Base-by-base conservation (phyloP, 2,329 filamentous ascomycete genomes). In the Mycogone perniciosa region DNA sequence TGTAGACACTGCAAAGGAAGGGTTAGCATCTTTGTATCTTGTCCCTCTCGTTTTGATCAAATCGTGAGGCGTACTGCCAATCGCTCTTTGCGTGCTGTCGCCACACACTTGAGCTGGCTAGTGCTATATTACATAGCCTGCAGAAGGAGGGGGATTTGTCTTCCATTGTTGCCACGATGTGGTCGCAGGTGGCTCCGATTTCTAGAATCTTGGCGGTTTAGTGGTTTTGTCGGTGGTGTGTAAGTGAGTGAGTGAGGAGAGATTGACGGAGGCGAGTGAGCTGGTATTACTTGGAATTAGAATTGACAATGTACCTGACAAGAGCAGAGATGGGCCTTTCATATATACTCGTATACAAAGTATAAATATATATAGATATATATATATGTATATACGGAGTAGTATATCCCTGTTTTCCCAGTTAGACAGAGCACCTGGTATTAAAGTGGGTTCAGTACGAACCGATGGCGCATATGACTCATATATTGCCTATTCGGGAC, bases 81-180 rank as follows among this genome's bases (percentile, higher is more conserved):
- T 60, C 59, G 39, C 51, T 60, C 46, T 62, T 62, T 44, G 57
- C 52, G 40, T 61, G 59, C 42, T 57, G 47, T 43, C 58, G 54
- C 57, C 58, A 62, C 7, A 37, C 52, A 29, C 46, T 46, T 7
- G 50, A 29, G 43, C 50, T 56, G 31, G 48, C 44, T 41, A 62
- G 41, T 46, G 54, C 37, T 41, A 56, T 29, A 31, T 57, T 45
- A 43, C 60, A 62, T 8, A 61, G 41, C 31, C 60, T 52, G 30
- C 60, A 62, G 5, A 52, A 35, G 13, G 56, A 55, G 27, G 59
- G 58, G 4, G 48, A 41, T 54, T 57, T 55, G 27, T 45, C 51
- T 27, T 44, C 50, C 46, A 45, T 49, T 35, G 11, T 40, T n/a
- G 29, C n/a, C 13, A 29, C 13, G 31, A 5, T 49, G n/a, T 44